Evolutionary conservation across 2,329 filamentous ascomycete species (phyloP), one percentile per base, ranked within the genome.

Genomic region (Metarhizium humberi): DNA sequence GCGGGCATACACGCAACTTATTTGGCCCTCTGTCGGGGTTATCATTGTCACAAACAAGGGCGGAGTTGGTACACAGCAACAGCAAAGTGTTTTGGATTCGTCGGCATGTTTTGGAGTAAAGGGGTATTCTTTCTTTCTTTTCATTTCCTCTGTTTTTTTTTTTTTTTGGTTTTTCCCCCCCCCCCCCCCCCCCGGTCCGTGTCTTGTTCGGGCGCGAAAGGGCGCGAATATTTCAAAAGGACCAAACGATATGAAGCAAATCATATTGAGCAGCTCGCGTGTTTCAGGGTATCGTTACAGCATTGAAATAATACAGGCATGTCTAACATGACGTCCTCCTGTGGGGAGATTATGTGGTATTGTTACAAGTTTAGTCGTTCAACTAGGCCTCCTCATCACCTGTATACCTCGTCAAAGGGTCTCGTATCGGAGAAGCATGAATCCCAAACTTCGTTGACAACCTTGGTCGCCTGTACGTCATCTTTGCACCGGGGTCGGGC

Each of bases 401-500:
- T 85, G 71, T 96, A 99, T 53, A 99, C 91, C 69, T 97, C 92
- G 70, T 97, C 91, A 72, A 99, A 99, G 2, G 94, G 94, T 66
- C 94, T 79, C 4, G 92, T 97, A 72, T 99, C 94, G 52, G 82
- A 77, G 69, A 95, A 99, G 71, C 94, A 99, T 64, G 91, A 96
- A 62, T 96, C 92, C 90, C 92, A 99, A n/a, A 99, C 94, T 71
- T 95, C 87, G 71, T 97, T 94, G 56, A 99, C 90, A 30, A 95
- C 85, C 73, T 88, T 90, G 52, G 84, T 81, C 4, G 94, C 94
- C 62, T 97, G 89, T 14, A 85, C 84, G 64, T 95, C 86, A 70
- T 95, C 88, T 69, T 88, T 89, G 67, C 92, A 94, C 50, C 80
- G 78, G 16, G 91, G 90, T 58, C 94, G 79, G 38, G 82, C 85